Percentiles rank a stretch among this genome's conserved stretches.
Conservation (phyloP, 1,284 basidiomycete genomes). For the Xanthoconium separans region DNA sequence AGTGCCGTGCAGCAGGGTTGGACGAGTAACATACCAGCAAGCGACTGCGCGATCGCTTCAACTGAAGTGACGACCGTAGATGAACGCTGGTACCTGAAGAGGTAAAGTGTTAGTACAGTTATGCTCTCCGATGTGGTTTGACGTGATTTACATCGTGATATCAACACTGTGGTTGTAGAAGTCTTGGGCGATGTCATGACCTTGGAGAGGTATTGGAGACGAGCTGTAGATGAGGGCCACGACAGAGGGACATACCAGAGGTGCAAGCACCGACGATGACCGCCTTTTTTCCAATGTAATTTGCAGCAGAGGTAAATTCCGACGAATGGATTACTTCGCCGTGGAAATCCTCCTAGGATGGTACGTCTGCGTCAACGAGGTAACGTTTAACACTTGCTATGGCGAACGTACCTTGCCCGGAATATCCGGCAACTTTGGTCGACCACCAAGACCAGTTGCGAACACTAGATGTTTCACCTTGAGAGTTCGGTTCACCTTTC, state of each 20-base stretch:
- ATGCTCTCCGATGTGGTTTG: no score
- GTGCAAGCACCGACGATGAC: slow-evolving; percentile 45
- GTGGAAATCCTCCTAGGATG: slow-evolving; percentile 21
- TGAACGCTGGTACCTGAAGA: slow-evolving; percentile 29
- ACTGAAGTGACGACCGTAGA: slow-evolving; percentile 28
- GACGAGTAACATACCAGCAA: slow-evolving; percentile 14
- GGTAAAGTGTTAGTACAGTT: neutral
- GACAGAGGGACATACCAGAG: slow-evolving; percentile 26
- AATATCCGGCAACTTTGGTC: slow-evolving; percentile 34
- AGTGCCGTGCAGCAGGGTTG: neutral
- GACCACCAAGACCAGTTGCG: slow-evolving; percentile 41
- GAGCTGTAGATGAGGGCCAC: neutral
- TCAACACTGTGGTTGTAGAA: slow-evolving; percentile 24
- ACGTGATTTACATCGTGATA: slow-evolving; percentile 26
- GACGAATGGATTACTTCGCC: slow-evolving; percentile 39
- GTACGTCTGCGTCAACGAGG: neutral
- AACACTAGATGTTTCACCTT: slow-evolving; percentile 39
- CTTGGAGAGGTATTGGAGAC: slow-evolving; percentile 10
- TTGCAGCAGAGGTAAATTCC: slow-evolving; percentile 34
- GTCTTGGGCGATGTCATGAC: slow-evolving; percentile 31
- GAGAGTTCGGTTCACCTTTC: slow-evolving; percentile 29
- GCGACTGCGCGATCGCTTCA: slow-evolving; percentile 8
- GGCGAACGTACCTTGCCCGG: slow-evolving; percentile 19
- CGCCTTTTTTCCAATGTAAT: slow-evolving; percentile 43
- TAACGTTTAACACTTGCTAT: neutral